Percentiles rank a stretch among this genome's conserved stretches.
These are phyloP conservation scores for Saccharomycopsis sp. DNA, from an alignment of 805 yeast genomes.

Conservation along the genomic window DNA sequence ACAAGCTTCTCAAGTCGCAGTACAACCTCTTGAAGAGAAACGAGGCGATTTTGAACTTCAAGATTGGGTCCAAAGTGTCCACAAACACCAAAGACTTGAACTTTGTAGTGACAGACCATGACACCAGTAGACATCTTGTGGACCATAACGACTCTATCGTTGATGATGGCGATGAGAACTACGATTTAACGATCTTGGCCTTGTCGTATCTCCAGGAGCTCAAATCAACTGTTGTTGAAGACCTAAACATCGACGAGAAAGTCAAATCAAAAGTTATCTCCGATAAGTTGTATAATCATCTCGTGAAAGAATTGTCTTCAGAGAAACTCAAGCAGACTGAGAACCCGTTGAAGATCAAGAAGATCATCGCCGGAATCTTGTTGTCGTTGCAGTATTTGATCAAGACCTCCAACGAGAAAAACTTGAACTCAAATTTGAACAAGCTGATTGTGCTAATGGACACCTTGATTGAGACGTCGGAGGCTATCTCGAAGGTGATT, in stretches of 20 bases:
- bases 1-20: slow-evolving; percentile 29
- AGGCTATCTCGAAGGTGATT: background rate
- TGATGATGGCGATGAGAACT: slow-evolving; percentile 16
- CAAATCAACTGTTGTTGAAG: slow-evolving; percentile 18
- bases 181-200: slow-evolving; percentile 27
- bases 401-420: slow-evolving; percentile 5
- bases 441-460: slow-evolving; percentile 12
- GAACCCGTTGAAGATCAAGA: background rate
- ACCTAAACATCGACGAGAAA: slow-evolving; percentile 15
- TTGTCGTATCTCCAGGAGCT: slow-evolving; percentile 24
- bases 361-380: slow-evolving; percentile 16
- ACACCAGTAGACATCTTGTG: slow-evolving; percentile 18
- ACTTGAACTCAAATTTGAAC: slow-evolving; percentile 15
- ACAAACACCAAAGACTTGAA: slow-evolving; percentile 22
- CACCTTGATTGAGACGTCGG: slow-evolving; percentile 1
- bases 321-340: background rate
- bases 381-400: slow-evolving; percentile 14
- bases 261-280: slow-evolving; percentile 6
- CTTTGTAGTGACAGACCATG: background rate
- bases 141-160: slow-evolving; percentile 8
- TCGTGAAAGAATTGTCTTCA: background rate
- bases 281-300: background rate
- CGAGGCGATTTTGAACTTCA: slow-evolving; percentile 36
- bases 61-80: slow-evolving; percentile 30
- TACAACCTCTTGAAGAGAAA: slow-evolving; percentile 36